A percentile compares a stretch with the other conserved stretches of the same genome.
These are phyloP conservation scores for Curvularia lunata DNA, from an alignment of 2,329 filamentous ascomycete species.

Conservation along the genomic window DNA sequence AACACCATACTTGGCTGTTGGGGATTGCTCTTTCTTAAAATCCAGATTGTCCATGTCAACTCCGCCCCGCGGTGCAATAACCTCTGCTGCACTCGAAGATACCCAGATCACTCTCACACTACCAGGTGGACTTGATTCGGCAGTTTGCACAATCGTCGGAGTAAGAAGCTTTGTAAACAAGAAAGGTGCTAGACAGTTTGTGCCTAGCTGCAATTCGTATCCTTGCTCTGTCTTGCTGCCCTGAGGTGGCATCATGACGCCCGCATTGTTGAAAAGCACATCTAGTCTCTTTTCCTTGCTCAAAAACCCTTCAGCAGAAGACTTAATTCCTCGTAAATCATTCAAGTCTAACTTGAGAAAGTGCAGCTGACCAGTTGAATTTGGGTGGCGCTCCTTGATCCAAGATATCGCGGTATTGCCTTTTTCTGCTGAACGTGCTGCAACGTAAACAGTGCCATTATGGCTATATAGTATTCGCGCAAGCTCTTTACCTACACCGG, in stretches of 20 bases:
- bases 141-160: constrained; percentile 45
- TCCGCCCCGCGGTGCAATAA: constrained; percentile 20
- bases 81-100: constrained; percentile 14
- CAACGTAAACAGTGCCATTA: constrained; percentile 63
- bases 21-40: constrained; percentile 19
- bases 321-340: constrained; percentile 49
- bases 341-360: constrained; percentile 49
- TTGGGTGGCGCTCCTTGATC: constrained; percentile 47
- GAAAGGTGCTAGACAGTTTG: constrained; percentile 51
- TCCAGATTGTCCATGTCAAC: constrained; percentile 27
- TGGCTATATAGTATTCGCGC: constrained; percentile 60
- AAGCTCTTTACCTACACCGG: constrained; percentile 61
- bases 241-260: constrained; percentile 40
- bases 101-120: constrained; percentile 49
- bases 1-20: constrained; percentile 26
- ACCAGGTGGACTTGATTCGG: constrained; percentile 23
- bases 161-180: constrained; percentile 50
- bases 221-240: constrained; percentile 34
- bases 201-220: constrained; percentile 46
- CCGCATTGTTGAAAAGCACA: constrained; percentile 50
- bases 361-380: constrained; percentile 23
- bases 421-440: constrained; percentile 52
- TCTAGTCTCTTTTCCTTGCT: constrained; percentile 51
- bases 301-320: constrained; percentile 48
- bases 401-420: constrained; percentile 54